Base-by-base conservation (phyloP, 805 yeast genomes). In the Aciculoconidium aculeatum region DNA sequence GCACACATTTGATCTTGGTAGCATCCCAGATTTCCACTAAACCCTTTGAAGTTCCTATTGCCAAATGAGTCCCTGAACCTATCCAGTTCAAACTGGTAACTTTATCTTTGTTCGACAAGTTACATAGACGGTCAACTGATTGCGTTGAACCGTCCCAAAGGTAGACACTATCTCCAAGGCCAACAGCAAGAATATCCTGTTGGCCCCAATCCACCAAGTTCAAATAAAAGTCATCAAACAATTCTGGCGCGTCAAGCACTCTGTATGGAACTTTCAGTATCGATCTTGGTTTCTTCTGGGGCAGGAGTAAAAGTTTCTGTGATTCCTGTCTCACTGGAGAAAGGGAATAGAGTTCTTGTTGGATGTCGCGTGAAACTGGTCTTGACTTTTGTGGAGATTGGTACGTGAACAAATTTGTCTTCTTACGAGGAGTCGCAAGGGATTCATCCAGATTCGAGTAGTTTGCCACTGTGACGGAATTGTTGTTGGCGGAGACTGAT, bases 171-270 rank as follows among this genome's bases (percentile, higher is more conserved):
- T 84, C 77, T 0, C 92, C 94, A 24, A 92, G 63, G 0, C 96
- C 97, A 5, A 92, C 97, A 2, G 90, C 95, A 22, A 92, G 60
- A 18, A 83, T 61, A 53, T 90, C 94, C 34, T 80, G 85, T 15
- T 85, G 73, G 0, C 96, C 95, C 98, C 98, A 90, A 51, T 92
- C 97, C 1, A 92, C 82, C 33, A 92, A 65, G 45, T 92, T 92
- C 28, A 87, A 67, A 51, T 90, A 90, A 49, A 88, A 90, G 51
- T 90, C 97, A 52, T 92, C 97, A 5, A 86, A 86, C 13, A 92
- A 63, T 27, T 86, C 95, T 0, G 97, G 98, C 0, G 98, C 98
- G 58, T 90, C 98, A 24, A 90, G 68, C 4, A 90, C 96, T 32
- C 95, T 69, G 48, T 81, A 87, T 0, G 98, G 97, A 1, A 87